phyloP scores from a whole-genome alignment of 2,329 filamentous ascomycete genomes.

The Penicillium sp. region DNA sequence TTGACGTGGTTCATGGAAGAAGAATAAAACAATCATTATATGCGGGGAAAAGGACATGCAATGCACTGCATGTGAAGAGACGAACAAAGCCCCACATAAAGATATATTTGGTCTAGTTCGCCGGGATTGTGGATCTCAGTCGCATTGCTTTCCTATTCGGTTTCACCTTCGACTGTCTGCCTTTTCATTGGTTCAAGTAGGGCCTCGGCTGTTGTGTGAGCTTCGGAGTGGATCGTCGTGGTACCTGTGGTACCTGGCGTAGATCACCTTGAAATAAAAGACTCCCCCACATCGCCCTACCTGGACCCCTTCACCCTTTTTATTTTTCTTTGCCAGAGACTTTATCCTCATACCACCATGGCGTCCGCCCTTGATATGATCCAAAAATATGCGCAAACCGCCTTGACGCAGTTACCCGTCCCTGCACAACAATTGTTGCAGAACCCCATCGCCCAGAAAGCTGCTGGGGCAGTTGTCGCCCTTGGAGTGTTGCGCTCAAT shows the following conservation, averaged over 20 bases:
- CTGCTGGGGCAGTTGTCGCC: conserved; percentile 23
- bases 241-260: neutral
- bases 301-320: neutral
- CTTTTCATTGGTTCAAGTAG: neutral
- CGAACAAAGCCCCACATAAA: neutral
- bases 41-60: neutral
- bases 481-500: conserved; percentile 27
- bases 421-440: conserved; percentile 27
- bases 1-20: neutral
- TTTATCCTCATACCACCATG: conserved; percentile 10
- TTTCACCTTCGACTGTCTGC: neutral
- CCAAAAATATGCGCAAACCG: conserved; percentile 26
- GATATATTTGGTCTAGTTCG: neutral
- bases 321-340: neutral
- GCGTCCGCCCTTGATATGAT: conserved; percentile 21
- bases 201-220: neutral
- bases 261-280: neutral
- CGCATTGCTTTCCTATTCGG: conserved; percentile 10
- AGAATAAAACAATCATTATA: neutral
- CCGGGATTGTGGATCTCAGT: neutral
- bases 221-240: neutral
- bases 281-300: neutral
- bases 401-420: conserved; percentile 27
- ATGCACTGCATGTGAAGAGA: neutral
- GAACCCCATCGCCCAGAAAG: conserved; percentile 31